phyloP scores from a whole-genome alignment of 164 flowering plant species.

The Kalanchoe fedtschenkoi region DNA sequence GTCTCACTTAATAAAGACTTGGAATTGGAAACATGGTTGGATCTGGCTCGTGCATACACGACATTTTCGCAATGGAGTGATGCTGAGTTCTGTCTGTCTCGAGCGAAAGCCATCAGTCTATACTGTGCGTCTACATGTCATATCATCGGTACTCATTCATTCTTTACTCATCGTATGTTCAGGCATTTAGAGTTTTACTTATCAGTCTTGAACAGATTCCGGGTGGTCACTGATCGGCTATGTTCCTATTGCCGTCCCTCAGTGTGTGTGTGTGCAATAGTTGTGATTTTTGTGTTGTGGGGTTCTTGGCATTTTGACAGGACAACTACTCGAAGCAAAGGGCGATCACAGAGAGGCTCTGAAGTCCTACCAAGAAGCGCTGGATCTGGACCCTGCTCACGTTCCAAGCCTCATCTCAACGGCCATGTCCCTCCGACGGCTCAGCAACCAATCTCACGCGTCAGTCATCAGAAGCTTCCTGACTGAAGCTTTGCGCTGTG shows the following conservation, averaged over 20 bases:
- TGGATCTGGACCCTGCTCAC: constrained; percentile 26
- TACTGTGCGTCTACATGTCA: constrained; percentile 75
- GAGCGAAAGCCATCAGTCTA: constrained; percentile 50
- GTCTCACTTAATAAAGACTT: constrained; percentile 27
- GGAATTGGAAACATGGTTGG: constrained; percentile 94
- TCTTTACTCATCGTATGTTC: neutral
- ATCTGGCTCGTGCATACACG: constrained; percentile 65
- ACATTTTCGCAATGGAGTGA: constrained; percentile 81
- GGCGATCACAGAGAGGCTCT: constrained; percentile 26
- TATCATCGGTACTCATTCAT: constrained; percentile 39
- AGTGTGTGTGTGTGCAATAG: no score
- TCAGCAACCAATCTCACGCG: constrained; percentile 15
- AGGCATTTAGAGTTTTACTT: neutral
- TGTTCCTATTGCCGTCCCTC: neutral
- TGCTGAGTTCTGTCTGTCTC: constrained; percentile 79
- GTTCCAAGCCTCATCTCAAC: constrained; percentile 34
- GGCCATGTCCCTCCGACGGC: constrained; percentile 20
- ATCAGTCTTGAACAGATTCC: neutral
- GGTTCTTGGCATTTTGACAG: constrained; percentile 26
- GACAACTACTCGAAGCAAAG: constrained; percentile 20
- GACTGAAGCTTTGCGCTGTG: constrained; percentile 21
- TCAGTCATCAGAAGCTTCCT: constrained; percentile 23
- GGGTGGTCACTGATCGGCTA: neutral
- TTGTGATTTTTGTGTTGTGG: no score
- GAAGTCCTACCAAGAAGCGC: constrained; percentile 16